These are phyloP conservation scores for Poa annua DNA, from an alignment of 176 grass and related monocot species.

Conservation along the genomic window DNA sequence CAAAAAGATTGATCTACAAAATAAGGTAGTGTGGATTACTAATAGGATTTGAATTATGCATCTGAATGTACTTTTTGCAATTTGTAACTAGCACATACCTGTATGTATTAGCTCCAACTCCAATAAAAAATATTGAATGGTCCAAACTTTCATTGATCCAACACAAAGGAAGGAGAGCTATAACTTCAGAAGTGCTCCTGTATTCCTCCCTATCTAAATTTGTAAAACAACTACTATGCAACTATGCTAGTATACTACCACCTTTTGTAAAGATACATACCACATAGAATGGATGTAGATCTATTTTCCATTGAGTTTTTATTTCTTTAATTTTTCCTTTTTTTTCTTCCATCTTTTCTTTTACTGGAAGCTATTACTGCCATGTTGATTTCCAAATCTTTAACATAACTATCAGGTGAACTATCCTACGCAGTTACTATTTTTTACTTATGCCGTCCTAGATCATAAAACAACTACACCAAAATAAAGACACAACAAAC, in stretches of 20 bases:
- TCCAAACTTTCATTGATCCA: too few species aligned
- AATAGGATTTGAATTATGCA: not conserved
- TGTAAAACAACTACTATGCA: not conserved
- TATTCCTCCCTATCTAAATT: not conserved
- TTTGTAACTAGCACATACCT: slow-evolving; percentile 19
- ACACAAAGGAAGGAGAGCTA: not conserved
- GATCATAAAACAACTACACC: not conserved
- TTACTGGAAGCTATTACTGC: not conserved
- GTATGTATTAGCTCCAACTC: not conserved
- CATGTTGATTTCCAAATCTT: not conserved
- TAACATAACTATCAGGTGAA: not conserved
- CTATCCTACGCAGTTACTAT: not conserved
- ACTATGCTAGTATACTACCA: slow-evolving; percentile 6
- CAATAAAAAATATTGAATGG: not conserved
- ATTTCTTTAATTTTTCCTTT: not conserved
- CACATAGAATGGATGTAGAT: not conserved
- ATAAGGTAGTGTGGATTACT: not conserved
- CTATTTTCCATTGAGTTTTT: not conserved
- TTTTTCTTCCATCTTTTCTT: not conserved
- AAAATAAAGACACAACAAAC: not conserved
- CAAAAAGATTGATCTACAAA: not conserved
- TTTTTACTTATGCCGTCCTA: not conserved
- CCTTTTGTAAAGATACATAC: not conserved
- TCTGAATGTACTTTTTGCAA: not conserved
- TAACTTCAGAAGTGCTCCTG: not conserved